Evolutionary conservation across 306 rosid species (phyloP).

Genomic region (Cucumis hystrix): DNA sequence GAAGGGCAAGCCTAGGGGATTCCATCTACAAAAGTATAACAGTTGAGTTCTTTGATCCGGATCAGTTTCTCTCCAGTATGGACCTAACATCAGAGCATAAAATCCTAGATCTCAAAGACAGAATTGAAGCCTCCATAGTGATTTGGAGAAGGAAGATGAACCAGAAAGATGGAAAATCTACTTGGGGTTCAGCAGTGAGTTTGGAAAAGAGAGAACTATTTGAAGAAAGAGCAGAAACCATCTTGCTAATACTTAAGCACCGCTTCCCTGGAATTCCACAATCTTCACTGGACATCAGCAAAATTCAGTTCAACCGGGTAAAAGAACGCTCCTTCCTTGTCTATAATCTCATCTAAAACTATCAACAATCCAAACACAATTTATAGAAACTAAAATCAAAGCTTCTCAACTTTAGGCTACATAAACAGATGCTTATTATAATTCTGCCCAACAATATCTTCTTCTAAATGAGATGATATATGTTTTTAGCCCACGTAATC

Average conservation of each 20-base stretch:
- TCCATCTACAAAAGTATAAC: slow-evolving; percentile 64
- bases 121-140: slow-evolving; percentile 93
- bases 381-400: neutral
- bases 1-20: slow-evolving; percentile 94
- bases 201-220: slow-evolving; percentile 86
- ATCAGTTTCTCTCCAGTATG: slow-evolving; percentile 56
- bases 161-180: slow-evolving; percentile 82
- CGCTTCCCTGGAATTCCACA: slow-evolving; percentile 90
- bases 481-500: neutral
- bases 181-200: slow-evolving; percentile 93
- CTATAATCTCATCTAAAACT: neutral
- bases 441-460: neutral
- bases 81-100: slow-evolving; percentile 91
- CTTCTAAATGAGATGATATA: neutral
- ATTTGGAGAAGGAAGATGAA: slow-evolving; percentile 95
- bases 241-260: slow-evolving; percentile 72
- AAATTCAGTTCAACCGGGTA: slow-evolving; percentile 78
- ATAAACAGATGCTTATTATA: neutral
- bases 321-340: neutral
- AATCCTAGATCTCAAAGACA: slow-evolving; percentile 78
- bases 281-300: slow-evolving; percentile 85
- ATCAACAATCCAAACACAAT: neutral
- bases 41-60: slow-evolving; percentile 85
- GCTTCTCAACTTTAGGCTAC: neutral
- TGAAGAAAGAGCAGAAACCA: slow-evolving; percentile 98